Percentiles rank a stretch among this genome's conserved stretches.
Conservation (phyloP, 2,329 filamentous ascomycete genomes). For the Knoxdaviesia capensis region DNA sequence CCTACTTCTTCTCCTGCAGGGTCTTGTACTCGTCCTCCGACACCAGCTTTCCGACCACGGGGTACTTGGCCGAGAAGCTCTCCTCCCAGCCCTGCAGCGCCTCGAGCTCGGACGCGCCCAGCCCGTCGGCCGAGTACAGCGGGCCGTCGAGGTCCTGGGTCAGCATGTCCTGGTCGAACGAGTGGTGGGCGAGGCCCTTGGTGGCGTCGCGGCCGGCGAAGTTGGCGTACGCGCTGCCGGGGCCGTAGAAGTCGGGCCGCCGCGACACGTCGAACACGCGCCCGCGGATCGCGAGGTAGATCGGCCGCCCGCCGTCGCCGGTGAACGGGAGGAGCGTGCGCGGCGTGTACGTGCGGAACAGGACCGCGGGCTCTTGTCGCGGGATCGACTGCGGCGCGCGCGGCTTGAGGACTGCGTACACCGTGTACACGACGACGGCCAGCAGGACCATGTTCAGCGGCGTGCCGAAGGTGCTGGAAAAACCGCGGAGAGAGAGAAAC, state of each 20-base stretch:
- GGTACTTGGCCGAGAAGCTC: slow-evolving; percentile 80
- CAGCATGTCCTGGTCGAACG: slow-evolving; percentile 89
- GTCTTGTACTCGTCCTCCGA: slow-evolving; percentile 19
- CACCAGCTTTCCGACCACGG: slow-evolving; percentile 79
- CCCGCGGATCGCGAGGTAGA: slow-evolving; percentile 83
- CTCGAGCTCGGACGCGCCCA: slow-evolving; percentile 60
- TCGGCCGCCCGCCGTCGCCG: slow-evolving; percentile 48
- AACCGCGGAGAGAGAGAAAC: too few species aligned
- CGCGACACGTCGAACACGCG: slow-evolving; percentile 76
- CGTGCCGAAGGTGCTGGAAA: slow-evolving; percentile 20
- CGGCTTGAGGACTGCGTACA: slow-evolving; percentile 30
- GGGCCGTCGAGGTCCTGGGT: slow-evolving; percentile 76
- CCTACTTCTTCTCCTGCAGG: slow-evolving; percentile 8
- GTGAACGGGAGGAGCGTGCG: slow-evolving; percentile 71
- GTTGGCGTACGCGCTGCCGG: slow-evolving; percentile 85
- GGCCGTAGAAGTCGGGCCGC: slow-evolving; percentile 88
- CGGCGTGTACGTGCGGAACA: slow-evolving; percentile 55
- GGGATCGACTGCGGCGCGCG: slow-evolving; percentile 21
- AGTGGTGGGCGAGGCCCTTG: slow-evolving; percentile 70
- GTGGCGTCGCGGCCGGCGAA: slow-evolving; percentile 88
- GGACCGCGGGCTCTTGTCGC: slow-evolving; percentile 31
- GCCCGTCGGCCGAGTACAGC: slow-evolving; percentile 52
- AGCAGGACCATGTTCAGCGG: slow-evolving; percentile 44
- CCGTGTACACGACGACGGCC: slow-evolving; percentile 32
- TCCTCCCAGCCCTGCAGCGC: slow-evolving; percentile 83